These are phyloP conservation scores for Wickerhamomyces sydowiorum DNA, from an alignment of 805 yeast genomes.

Conservation along the genomic window DNA sequence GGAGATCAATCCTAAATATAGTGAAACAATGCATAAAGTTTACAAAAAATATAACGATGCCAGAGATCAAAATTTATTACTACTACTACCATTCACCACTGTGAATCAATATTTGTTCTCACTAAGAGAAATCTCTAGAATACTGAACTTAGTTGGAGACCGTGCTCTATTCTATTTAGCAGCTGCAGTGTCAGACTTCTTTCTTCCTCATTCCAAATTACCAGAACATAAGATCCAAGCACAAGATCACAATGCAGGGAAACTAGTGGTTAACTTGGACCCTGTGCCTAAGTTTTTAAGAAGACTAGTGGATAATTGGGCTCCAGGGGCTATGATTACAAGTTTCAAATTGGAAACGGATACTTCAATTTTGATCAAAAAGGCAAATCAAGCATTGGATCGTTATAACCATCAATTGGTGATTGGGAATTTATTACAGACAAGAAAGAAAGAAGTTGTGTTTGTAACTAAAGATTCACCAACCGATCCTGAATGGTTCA, in stretches of 20 bases:
- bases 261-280: constrained; percentile 77
- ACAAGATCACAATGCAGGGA: constrained; percentile 57
- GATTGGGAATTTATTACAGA: constrained; percentile 86
- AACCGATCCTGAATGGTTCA: constrained; percentile 41
- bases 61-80: constrained; percentile 27
- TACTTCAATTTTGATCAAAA: constrained; percentile 55
- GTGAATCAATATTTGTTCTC: constrained; percentile 92
- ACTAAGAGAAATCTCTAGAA: constrained; percentile 57
- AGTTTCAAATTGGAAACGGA: constrained; percentile 95
- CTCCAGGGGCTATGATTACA: constrained; percentile 89
- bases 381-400: constrained; percentile 73
- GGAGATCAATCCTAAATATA: constrained; percentile 55
- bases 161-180: constrained; percentile 81
- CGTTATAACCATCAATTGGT: constrained; percentile 91
- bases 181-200: constrained; percentile 97
- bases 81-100: constrained; percentile 85
- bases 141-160: constrained; percentile 47
- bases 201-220: constrained; percentile 75
- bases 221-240: constrained; percentile 96
- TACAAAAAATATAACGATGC: constrained; percentile 45
- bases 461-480: constrained; percentile 55
- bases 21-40: constrained; percentile 53
- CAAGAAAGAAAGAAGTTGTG: constrained; percentile 82
- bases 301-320: constrained; percentile 89
- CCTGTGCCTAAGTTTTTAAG: constrained; percentile 94